phyloP scores from a whole-genome alignment of 768 basidiomycete genomes.

The Amanita phalloides region DNA sequence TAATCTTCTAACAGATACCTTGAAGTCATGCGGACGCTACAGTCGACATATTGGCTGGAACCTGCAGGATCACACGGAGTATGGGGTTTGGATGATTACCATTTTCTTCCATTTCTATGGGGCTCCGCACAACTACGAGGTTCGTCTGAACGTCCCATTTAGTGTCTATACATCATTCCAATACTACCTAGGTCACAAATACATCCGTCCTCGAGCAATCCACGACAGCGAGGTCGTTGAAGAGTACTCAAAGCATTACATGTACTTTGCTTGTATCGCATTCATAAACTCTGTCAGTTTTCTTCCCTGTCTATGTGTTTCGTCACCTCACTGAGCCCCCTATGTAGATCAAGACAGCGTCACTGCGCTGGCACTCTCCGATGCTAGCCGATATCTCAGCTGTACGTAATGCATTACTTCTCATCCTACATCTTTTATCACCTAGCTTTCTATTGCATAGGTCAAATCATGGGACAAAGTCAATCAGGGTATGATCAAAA shows the following conservation, averaged over 20 bases:
- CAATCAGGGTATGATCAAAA: conserved; percentile 93
- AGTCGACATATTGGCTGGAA: conserved; percentile 95
- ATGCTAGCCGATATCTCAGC: conserved; percentile 98
- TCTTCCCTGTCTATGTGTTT: not conserved
- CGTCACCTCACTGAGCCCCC: not conserved
- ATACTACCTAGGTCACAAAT: conserved; percentile 58
- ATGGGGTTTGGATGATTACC: conserved; percentile 96
- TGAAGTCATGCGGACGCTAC: conserved; percentile 72
- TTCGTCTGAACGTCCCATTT: conserved; percentile 10
- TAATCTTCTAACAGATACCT: conserved; percentile 52
- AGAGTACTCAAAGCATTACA: conserved; percentile 86
- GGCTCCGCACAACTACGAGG: conserved; percentile 73
- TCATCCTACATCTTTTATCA: not conserved
- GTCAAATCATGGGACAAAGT: conserved; percentile 95
- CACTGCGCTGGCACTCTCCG: conserved; percentile 94
- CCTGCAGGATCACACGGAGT: conserved; percentile 99
- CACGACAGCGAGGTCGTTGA: conserved; percentile 88
- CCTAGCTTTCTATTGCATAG: conserved; percentile 20
- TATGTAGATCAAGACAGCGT: conserved; percentile 83
- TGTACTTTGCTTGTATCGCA: conserved; percentile 92
- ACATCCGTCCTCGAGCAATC: conserved; percentile 85
- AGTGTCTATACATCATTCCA: not conserved
- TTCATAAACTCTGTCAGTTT: conserved; percentile 85
- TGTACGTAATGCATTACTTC: conserved; percentile 20
- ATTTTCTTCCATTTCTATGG: conserved; percentile 87